These are phyloP conservation scores for Dendrobium huoshanense DNA, from an alignment of 106 monocot species.

Conservation along the genomic window DNA sequence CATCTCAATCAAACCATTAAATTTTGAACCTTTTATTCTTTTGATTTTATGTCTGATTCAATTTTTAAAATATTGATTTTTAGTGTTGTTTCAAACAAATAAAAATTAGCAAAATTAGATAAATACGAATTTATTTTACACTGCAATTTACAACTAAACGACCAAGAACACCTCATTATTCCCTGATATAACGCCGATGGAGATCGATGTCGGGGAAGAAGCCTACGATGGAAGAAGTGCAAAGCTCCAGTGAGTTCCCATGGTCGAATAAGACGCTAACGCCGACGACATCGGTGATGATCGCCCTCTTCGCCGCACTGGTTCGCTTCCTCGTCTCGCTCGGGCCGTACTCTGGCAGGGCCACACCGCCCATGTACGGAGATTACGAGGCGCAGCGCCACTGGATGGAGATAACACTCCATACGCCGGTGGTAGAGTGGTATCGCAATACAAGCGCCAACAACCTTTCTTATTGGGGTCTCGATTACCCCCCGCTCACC, in stretches of 20 bases:
- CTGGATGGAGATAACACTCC: slow-evolving; percentile 98
- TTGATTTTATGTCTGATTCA: too few relatives aligned
- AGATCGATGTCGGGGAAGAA: slow-evolving; percentile 27
- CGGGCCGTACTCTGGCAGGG: slow-evolving; percentile 83
- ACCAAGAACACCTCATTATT: too few relatives aligned
- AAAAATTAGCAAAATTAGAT: too few relatives aligned
- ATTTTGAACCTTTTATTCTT: too few relatives aligned
- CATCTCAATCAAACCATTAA: too few relatives aligned
- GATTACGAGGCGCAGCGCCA: slow-evolving; percentile 99
- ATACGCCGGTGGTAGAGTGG: slow-evolving; percentile 60
- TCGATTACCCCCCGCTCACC: slow-evolving; percentile 96
- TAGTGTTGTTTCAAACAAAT: too few relatives aligned
- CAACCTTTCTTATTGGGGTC: slow-evolving; percentile 93
- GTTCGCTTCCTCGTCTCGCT: slow-evolving; percentile 61
- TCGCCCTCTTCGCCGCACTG: slow-evolving; percentile 60
- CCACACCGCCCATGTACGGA: slow-evolving; percentile 70
- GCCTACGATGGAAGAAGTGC: background rate
- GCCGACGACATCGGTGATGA: slow-evolving; percentile 11
- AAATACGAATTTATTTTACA: too few relatives aligned
- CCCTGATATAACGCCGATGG: background rate
- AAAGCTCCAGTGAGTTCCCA: slow-evolving; percentile 11
- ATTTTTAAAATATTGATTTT: too few relatives aligned
- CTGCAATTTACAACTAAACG: too few relatives aligned
- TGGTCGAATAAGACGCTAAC: slow-evolving; percentile 22
- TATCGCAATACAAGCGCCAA: slow-evolving; percentile 73